Conservation (phyloP, 257 asterid species). For the Solanum rostratum region DNA sequence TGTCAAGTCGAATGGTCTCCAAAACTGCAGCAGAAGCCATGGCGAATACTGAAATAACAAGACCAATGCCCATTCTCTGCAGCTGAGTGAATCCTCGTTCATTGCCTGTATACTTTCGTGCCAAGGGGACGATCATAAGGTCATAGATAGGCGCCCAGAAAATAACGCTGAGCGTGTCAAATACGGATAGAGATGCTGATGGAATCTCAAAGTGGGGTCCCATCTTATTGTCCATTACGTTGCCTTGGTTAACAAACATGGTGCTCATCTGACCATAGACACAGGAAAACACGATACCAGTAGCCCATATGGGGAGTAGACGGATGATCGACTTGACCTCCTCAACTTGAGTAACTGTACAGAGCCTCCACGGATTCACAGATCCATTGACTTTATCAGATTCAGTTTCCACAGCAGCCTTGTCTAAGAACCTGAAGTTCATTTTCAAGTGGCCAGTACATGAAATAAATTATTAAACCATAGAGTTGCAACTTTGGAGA, state of each 20-base stretch:
- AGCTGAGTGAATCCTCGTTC: conserved; percentile 72
- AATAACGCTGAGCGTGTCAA: conserved; percentile 71
- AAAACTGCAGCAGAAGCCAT: conserved; percentile 55
- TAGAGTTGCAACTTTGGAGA: background rate
- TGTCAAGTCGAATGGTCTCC: conserved; percentile 51
- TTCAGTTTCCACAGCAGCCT: conserved; percentile 61
- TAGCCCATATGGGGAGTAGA: conserved; percentile 72
- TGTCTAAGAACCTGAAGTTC: conserved; percentile 56
- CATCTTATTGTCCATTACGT: conserved; percentile 57
- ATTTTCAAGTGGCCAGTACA: background rate
- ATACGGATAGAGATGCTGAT: conserved; percentile 64
- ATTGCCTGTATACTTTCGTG: conserved; percentile 46
- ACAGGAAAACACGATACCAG: conserved; percentile 62
- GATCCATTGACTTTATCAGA: conserved; percentile 14
- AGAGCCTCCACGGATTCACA: conserved; percentile 53
- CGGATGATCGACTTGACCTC: conserved; percentile 62
- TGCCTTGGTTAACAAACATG: conserved; percentile 79
- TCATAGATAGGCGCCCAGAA: conserved; percentile 67
- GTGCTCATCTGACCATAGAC: conserved; percentile 86
- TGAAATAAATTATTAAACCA: background rate
- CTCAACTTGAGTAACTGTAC: conserved; percentile 83
- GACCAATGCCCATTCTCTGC: conserved; percentile 69
- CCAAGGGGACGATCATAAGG: conserved; percentile 28
- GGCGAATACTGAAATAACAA: conserved; percentile 37
- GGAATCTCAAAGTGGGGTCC: conserved; percentile 77